phyloP scores from a whole-genome alignment of 2,329 filamentous ascomycete genomes.

The Neopestalotiopsis sp. region DNA sequence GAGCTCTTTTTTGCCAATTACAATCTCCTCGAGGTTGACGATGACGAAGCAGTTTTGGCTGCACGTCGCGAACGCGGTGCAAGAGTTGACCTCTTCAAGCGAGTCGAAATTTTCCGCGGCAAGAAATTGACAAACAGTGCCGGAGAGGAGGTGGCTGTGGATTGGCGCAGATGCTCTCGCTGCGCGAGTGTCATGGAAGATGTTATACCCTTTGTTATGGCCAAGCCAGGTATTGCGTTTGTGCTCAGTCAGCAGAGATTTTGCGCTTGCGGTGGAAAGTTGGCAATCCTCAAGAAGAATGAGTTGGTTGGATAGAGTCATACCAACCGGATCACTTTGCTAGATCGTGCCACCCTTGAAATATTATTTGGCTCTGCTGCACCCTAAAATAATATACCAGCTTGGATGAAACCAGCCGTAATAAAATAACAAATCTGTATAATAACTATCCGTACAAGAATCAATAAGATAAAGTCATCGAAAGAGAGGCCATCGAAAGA shows the following conservation, averaged over 20 bases:
- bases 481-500: too few species aligned
- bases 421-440: too few species aligned
- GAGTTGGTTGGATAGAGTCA: conserved; percentile 19
- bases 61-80: conserved; percentile 41
- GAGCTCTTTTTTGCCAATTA: conserved; percentile 77
- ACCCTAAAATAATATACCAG: neutral
- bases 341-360: neutral
- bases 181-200: conserved; percentile 73
- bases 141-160: conserved; percentile 17
- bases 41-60: conserved; percentile 56
- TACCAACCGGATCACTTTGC: too few species aligned
- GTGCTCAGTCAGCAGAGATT: conserved; percentile 60
- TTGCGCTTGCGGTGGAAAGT: conserved; percentile 61
- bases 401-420: too few species aligned
- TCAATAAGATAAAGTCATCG: too few species aligned
- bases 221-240: conserved; percentile 57
- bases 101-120: conserved; percentile 60
- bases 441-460: too few species aligned
- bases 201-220: conserved; percentile 39
- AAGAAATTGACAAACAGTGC: conserved; percentile 20
- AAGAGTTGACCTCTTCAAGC: conserved; percentile 63
- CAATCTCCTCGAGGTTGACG: conserved; percentile 69
- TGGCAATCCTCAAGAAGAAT: conserved; percentile 48
- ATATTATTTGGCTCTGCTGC: neutral
- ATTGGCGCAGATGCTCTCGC: conserved; percentile 59